Percentiles rank a stretch among this genome's conserved stretches.
These are phyloP conservation scores for Cyberlindnera euphorbiae DNA, from an alignment of 805 yeast species.

Conservation along the genomic window DNA sequence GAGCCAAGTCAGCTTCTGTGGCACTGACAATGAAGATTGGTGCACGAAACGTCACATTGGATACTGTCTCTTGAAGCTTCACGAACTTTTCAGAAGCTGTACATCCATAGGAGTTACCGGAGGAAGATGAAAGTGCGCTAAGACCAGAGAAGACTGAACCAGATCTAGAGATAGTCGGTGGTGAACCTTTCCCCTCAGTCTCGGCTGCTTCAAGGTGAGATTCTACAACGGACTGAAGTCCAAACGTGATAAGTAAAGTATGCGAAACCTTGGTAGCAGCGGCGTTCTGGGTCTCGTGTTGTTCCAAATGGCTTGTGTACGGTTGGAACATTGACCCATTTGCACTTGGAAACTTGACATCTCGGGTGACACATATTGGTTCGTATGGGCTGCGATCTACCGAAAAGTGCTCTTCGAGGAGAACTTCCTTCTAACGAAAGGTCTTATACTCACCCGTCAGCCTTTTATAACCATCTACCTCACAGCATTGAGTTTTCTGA, in stretches of 20 bases:
- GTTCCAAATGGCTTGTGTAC: slow-evolving; percentile 14
- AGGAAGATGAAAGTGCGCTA: no score
- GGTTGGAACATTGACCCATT: slow-evolving; percentile 9
- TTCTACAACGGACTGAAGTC: slow-evolving; percentile 6
- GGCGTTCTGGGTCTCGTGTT: background rate
- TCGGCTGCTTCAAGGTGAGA: no score
- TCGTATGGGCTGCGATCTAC: slow-evolving; percentile 5
- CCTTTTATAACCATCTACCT: background rate
- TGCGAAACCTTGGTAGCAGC: slow-evolving; percentile 13
- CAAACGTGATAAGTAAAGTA: slow-evolving; percentile 8
- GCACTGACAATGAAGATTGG: slow-evolving; percentile 14
- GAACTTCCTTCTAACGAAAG: background rate
- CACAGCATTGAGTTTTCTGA: slow-evolving; percentile 16
- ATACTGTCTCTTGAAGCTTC: slow-evolving; percentile 2
- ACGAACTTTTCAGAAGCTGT: slow-evolving; percentile 10
- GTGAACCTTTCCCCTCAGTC: no score
- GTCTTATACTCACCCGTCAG: background rate
- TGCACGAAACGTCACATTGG: slow-evolving; percentile 14
- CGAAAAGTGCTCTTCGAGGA: background rate
- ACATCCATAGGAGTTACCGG: background rate
- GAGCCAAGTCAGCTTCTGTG: background rate
- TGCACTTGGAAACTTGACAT: no score
- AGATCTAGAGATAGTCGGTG: background rate
- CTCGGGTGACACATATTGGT: no score
- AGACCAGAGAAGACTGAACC: slow-evolving; percentile 1